Evolutionary conservation across 441 rosid genomes (phyloP), one percentile per base, ranked within the genome.

Genomic region (Manihot esculenta): DNA sequence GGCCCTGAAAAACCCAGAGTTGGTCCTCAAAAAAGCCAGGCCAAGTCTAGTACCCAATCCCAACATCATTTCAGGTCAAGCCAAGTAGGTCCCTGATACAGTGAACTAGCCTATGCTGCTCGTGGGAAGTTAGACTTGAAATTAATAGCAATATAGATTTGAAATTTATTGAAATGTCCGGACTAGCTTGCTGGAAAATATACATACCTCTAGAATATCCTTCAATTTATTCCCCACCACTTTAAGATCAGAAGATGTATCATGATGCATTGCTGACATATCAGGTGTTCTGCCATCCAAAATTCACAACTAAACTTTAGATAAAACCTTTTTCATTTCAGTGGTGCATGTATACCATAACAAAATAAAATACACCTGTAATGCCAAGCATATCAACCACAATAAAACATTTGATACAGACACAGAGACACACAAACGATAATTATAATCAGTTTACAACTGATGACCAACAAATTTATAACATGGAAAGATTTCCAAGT

Each of bases 191-290:
- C 35, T 56, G 57, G 66, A 54, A 35, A 24, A 42, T 44, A 58
- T 23, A 58, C 57, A 63, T 83, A 88, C 96, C 89, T 90, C 93
- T 26, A 90, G 76, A 73, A 82, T 74, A 66, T 82, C 84, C 68
- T 79, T 83, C 65, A 90, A 76, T 73, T 83, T 83, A 54, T 24
- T 85, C 20, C 80, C 88, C 49, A 38, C 42, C 8, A 84, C 80
- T 77, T 70, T 83, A 60, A 91, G 87, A 71, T 89, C 94, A 4
- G 93, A 64, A 66, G 94, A 82, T 38, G 80, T 65, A 69, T 89
- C 94, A 17, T 86, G 86, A 38, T 38, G 42, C 42, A 38, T 38
- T 38, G 42, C 42, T 38, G 42, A 38, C 42, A 38, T 38, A 38
- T 38, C 42, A 38, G 42, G 42, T 38, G 42, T 38, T 38, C 42